Conservation (phyloP, 306 rosid genomes). For the Fragaria ananassa region DNA sequence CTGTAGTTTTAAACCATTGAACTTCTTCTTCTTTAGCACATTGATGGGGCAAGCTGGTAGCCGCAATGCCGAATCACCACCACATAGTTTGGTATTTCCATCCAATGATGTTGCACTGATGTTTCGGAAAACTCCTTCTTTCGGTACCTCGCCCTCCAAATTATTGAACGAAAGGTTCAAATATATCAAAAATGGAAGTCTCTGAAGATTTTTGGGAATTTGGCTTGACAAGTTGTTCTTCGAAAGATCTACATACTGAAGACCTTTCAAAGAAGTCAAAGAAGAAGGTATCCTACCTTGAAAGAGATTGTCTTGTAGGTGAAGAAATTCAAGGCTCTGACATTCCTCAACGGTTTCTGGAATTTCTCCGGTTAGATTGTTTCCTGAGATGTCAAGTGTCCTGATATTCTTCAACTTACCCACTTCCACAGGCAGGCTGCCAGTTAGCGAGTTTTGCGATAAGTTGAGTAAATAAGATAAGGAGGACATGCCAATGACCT, state of each 20-base stretch:
- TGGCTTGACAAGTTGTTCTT: background rate
- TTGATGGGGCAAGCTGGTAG: background rate
- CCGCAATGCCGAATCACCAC: background rate
- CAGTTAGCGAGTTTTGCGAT: slow-evolving; percentile 31
- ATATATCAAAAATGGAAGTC: accelerated
- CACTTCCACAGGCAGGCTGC: slow-evolving; percentile 18
- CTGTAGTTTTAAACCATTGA: no score
- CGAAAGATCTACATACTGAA: background rate
- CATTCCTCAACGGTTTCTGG: slow-evolving; percentile 33
- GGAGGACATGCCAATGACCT: slow-evolving; percentile 12
- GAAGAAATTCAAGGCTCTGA: slow-evolving; percentile 20
- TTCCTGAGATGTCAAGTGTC: slow-evolving; percentile 30
- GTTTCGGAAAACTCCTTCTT: background rate
- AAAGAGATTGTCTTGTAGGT: slow-evolving; percentile 15
- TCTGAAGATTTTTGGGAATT: background rate
- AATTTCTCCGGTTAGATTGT: slow-evolving; percentile 26
- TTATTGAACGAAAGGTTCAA: background rate
- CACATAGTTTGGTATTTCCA: background rate
- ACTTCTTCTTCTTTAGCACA: no score
- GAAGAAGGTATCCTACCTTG: slow-evolving; percentile 26
- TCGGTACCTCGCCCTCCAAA: background rate
- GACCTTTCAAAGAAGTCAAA: no score
- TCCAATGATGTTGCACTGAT: background rate
- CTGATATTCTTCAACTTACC: slow-evolving; percentile 14
- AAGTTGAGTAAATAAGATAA: slow-evolving; percentile 19